These are phyloP conservation scores for Trichoderma sp. DNA, from an alignment of 2,329 filamentous ascomycete species.

Conservation along the genomic window DNA sequence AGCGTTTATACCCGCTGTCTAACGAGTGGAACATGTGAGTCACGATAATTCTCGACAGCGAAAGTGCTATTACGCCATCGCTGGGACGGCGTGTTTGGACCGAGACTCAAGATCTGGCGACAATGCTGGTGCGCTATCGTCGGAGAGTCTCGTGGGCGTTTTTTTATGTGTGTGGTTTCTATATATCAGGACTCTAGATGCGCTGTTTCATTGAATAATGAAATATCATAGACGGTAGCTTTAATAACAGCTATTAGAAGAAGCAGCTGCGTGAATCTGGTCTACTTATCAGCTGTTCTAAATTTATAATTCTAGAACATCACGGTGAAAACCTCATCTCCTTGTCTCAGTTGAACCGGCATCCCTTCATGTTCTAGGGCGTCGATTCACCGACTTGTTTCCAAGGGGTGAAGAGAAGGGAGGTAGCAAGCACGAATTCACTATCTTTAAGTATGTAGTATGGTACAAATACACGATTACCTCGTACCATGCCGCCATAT, in stretches of 20 bases:
- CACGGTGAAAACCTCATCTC: background rate
- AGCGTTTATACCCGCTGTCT: slow-evolving; percentile 48
- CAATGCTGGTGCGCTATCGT: slow-evolving; percentile 59
- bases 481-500: background rate
- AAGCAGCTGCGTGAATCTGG: background rate
- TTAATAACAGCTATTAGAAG: background rate
- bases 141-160: slow-evolving; percentile 50
- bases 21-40: slow-evolving; percentile 36
- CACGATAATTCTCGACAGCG: slow-evolving; percentile 47
- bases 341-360: background rate
- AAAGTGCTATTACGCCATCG: slow-evolving; percentile 59
- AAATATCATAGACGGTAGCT: background rate
- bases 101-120: slow-evolving; percentile 47
- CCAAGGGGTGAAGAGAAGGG: background rate
- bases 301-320: background rate
- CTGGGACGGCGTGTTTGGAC: slow-evolving; percentile 56
- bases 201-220: background rate
- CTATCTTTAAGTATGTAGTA: background rate
- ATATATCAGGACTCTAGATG: background rate
- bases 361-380: background rate
- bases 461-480: background rate
- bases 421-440: background rate
- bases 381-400: background rate
- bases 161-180: background rate
- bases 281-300: background rate